These are phyloP conservation scores for Hysterium pulicare DNA, from an alignment of 2,329 filamentous ascomycete genomes.

Conservation along the genomic window DNA sequence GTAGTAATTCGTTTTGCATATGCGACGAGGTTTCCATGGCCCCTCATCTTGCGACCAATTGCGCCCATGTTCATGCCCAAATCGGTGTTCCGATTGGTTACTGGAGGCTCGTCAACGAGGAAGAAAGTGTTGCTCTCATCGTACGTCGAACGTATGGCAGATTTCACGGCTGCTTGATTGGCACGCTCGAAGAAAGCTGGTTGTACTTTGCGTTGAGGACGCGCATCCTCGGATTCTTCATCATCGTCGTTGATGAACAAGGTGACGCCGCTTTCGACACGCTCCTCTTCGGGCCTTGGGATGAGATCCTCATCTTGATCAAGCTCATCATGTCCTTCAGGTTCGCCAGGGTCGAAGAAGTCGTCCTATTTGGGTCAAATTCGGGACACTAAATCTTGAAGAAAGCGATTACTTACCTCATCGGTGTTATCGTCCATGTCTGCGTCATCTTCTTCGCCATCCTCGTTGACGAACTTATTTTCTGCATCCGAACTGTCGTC, in stretches of 20 bases:
- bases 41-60: conserved; percentile 19
- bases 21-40: conserved; percentile 37
- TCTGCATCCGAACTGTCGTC: neutral
- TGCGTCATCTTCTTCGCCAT: neutral
- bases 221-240: conserved; percentile 5
- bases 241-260: neutral
- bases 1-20: conserved; percentile 42
- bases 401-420: neutral
- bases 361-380: neutral
- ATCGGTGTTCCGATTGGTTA: conserved; percentile 4
- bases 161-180: conserved; percentile 8
- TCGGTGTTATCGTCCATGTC: neutral
- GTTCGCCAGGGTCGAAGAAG: conserved; percentile 4
- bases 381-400: neutral
- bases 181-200: conserved; percentile 7
- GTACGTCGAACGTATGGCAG: conserved; percentile 10
- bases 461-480: neutral
- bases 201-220: conserved; percentile 16
- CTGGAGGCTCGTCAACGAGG: conserved; percentile 16
- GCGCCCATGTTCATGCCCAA: conserved; percentile 17
- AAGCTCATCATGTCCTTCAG: conserved; percentile 16
- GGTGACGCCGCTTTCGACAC: neutral
- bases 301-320: neutral
- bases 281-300: neutral
- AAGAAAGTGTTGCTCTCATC: conserved; percentile 19